phyloP scores from a whole-genome alignment of 805 yeast species.

The Saturnispora sekii region DNA sequence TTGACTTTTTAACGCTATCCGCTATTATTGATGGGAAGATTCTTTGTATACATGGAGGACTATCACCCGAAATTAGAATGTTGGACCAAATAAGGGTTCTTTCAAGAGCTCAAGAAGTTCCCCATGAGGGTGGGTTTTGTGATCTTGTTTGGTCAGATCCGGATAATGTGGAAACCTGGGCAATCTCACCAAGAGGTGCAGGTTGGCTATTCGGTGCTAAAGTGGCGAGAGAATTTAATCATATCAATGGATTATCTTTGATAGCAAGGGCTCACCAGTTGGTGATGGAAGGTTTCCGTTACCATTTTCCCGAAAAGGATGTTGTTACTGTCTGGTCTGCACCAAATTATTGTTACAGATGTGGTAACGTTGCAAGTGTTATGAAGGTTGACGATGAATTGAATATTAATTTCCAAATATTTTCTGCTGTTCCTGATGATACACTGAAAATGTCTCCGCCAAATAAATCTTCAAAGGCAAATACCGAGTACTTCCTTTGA shows the following conservation, averaged over 20 bases:
- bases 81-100: slow-evolving; percentile 91
- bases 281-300: slow-evolving; percentile 97
- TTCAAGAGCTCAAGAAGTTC: slow-evolving; percentile 95
- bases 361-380: slow-evolving; percentile 97
- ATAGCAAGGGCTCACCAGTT: slow-evolving; percentile 97
- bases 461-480: slow-evolving; percentile 27
- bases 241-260: slow-evolving; percentile 77
- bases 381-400: slow-evolving; percentile 88
- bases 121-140: slow-evolving; percentile 98
- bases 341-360: slow-evolving; percentile 93
- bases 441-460: slow-evolving; percentile 28
- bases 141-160: slow-evolving; percentile 98
- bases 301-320: slow-evolving; percentile 91
- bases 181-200: slow-evolving; percentile 95
- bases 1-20: slow-evolving; percentile 86
- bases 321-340: slow-evolving; percentile 98
- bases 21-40: slow-evolving; percentile 94
- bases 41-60: slow-evolving; percentile 94
- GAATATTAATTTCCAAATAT: slow-evolving; percentile 85
- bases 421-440: slow-evolving; percentile 92
- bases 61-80: slow-evolving; percentile 96
- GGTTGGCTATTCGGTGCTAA: slow-evolving; percentile 96
- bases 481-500: slow-evolving; percentile 30
- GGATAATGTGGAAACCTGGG: slow-evolving; percentile 97
- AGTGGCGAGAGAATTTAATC: slow-evolving; percentile 93